Evolutionary conservation across 2,329 filamentous ascomycete genomes (phyloP).

Genomic region (Cladorrhinum sp.): DNA sequence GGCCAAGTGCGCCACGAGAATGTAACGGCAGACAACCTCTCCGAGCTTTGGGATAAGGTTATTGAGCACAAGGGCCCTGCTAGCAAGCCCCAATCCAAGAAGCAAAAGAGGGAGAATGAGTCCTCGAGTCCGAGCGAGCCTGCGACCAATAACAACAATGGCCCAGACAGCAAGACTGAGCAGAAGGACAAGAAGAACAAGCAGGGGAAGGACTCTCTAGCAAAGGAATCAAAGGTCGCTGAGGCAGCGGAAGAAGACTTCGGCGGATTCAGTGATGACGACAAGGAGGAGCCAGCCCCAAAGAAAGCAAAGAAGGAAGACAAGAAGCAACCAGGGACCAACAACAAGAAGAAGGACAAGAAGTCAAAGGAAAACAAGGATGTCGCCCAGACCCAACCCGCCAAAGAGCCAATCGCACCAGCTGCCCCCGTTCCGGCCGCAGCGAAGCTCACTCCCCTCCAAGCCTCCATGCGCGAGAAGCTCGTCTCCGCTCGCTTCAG

Average conservation of each 20-base stretch:
- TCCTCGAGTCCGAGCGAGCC: neutral
- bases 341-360: constrained; percentile 39
- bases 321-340: constrained; percentile 20
- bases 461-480: constrained; percentile 92
- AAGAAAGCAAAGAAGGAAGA: constrained; percentile 36
- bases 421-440: constrained; percentile 40
- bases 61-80: constrained; percentile 56
- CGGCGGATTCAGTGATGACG: constrained; percentile 23
- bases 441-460: constrained; percentile 80
- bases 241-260: constrained; percentile 19
- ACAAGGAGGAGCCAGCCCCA: constrained; percentile 22
- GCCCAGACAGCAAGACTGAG: constrained; percentile 21
- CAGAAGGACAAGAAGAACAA: constrained; percentile 33
- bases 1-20: constrained; percentile 32
- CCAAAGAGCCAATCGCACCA: constrained; percentile 14
- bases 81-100: constrained; percentile 18
- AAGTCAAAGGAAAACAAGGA: constrained; percentile 26
- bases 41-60: constrained; percentile 73
- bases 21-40: constrained; percentile 69
- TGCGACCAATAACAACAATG: neutral
- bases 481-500: constrained; percentile 93
- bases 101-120: constrained; percentile 19
- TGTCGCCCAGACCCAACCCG: neutral
- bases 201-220: constrained; percentile 19
- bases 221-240: constrained; percentile 26